These are phyloP conservation scores for Pseudoturritis turrita DNA, from an alignment of 345 rosid species.

Conservation along the genomic window DNA sequence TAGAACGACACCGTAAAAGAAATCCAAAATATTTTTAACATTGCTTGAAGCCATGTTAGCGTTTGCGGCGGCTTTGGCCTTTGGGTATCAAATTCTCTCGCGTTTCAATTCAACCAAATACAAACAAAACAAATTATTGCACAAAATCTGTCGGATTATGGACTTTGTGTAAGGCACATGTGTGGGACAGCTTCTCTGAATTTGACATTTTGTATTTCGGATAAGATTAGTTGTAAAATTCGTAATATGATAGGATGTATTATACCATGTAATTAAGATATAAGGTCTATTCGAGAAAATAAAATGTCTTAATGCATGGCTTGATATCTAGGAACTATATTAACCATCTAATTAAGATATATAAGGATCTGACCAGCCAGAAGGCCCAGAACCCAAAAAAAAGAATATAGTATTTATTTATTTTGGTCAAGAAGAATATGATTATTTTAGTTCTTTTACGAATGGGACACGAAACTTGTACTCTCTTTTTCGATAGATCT, in stretches of 20 bases:
- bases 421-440: no score
- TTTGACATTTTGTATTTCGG: not conserved
- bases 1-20: not conserved
- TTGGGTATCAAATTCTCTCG: not conserved
- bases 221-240: not conserved
- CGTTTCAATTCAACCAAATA: not conserved
- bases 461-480: not conserved
- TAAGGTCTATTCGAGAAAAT: not conserved
- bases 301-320: not conserved
- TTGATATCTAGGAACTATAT: not conserved
- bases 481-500: not conserved
- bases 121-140: conserved; percentile 2
- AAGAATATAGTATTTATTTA: no score
- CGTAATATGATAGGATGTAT: not conserved
- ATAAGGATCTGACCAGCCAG: no score
- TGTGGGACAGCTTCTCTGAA: conserved; percentile 13
- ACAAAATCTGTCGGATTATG: not conserved
- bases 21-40: not conserved
- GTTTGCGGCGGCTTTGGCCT: conserved; percentile 13
- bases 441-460: not conserved
- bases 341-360: no score
- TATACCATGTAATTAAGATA: not conserved
- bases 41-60: not conserved
- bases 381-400: no score
- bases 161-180: not conserved